Percentiles rank a stretch among this genome's conserved stretches.
Evolutionary conservation across 129 eudicot genomes (phyloP).

Genomic region (Flaveria trinervia): DNA sequence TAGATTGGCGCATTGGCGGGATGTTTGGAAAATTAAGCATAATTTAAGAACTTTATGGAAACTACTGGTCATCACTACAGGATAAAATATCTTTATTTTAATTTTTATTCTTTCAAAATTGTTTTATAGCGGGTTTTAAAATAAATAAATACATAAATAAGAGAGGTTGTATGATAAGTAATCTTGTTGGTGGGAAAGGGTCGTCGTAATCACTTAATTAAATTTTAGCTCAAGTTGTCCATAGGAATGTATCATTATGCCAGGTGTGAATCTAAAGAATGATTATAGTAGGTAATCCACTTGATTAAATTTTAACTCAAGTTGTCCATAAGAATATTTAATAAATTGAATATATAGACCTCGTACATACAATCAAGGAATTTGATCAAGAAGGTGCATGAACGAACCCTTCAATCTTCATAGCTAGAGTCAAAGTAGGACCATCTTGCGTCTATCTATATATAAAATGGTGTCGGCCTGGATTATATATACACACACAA

Average conservation of each 20-base stretch:
- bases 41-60: too few species aligned
- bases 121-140: too few species aligned
- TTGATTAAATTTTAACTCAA: conserved; percentile 14
- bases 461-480: conserved; percentile 9
- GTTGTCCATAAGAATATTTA: conserved; percentile 17
- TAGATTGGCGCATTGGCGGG: too few species aligned
- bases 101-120: too few species aligned
- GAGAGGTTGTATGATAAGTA: too few species aligned
- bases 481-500: neutral
- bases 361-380: conserved; percentile 7
- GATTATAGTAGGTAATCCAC: neutral
- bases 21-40: too few species aligned
- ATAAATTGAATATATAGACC: conserved; percentile 8
- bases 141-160: too few species aligned
- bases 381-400: conserved; percentile 28
- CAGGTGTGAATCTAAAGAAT: neutral
- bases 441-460: conserved; percentile 13
- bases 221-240: conserved; percentile 21
- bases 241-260: neutral
- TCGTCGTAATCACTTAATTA: neutral
- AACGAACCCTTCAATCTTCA: neutral
- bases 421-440: conserved; percentile 4
- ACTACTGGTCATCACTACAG: too few species aligned
- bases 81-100: too few species aligned
- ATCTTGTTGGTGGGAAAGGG: too few species aligned